These are phyloP conservation scores for Biscogniauxia mediterranea DNA, from an alignment of 2,329 filamentous ascomycete genomes.

Conservation along the genomic window DNA sequence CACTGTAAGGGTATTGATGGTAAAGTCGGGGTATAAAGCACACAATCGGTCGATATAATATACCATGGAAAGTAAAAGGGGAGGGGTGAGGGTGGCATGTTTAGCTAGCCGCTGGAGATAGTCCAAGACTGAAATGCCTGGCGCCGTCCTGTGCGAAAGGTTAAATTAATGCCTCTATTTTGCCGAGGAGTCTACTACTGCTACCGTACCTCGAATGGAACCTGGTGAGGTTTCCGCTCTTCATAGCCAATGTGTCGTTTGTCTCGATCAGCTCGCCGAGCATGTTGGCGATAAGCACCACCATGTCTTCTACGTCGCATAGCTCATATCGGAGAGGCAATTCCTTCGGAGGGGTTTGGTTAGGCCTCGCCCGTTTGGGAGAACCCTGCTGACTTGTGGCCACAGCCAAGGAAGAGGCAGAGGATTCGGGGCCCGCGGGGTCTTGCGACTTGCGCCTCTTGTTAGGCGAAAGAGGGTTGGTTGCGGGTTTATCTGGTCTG, in stretches of 20 bases:
- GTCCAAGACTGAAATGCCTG: conserved; percentile 90
- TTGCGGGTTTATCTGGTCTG: conserved; percentile 11
- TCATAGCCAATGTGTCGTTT: conserved; percentile 84
- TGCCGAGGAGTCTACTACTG: not conserved
- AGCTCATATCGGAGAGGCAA: conserved; percentile 76
- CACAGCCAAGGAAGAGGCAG: conserved; percentile 26
- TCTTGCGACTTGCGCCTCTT: conserved; percentile 47
- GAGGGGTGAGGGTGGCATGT: conserved; percentile 89
- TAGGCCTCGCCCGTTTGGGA: conserved; percentile 55
- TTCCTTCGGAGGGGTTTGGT: conserved; percentile 51
- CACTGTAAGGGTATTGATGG: conserved; percentile 92
- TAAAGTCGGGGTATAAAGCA: conserved; percentile 88
- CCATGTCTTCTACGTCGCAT: conserved; percentile 81
- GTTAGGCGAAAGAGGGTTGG: conserved; percentile 34
- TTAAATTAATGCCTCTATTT: conserved; percentile 9
- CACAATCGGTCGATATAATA: conserved; percentile 98
- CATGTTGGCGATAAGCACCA: conserved; percentile 91
- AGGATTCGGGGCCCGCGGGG: conserved; percentile 28
- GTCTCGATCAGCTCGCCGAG: conserved; percentile 89
- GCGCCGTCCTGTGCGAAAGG: conserved; percentile 53
- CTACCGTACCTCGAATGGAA: conserved; percentile 81
- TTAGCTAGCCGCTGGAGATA: conserved; percentile 91
- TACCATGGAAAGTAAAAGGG: conserved; percentile 96
- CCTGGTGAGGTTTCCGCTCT: conserved; percentile 81
- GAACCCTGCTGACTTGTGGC: conserved; percentile 35